Evolutionary conservation across 306 rosid species (phyloP).

Genomic region (Spatholobus suberectus): DNA sequence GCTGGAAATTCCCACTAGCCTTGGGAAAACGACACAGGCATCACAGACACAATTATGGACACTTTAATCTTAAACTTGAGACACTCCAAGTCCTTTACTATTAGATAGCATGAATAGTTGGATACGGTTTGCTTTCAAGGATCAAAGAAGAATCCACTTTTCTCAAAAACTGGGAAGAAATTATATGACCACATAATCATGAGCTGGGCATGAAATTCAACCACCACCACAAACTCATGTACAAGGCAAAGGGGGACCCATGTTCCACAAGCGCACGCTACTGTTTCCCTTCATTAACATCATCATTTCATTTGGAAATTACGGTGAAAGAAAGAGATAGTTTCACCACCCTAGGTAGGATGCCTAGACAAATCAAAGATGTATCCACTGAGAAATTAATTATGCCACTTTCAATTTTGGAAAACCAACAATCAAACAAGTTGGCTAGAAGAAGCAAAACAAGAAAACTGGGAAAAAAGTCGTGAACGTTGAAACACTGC

Average conservation of each 20-base stretch:
- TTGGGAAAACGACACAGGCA: conserved; percentile 41
- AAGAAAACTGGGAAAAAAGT: conserved; percentile 9
- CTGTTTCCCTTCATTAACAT: conserved; percentile 1
- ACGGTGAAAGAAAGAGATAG: conserved; percentile 32
- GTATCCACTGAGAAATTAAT: conserved; percentile 37
- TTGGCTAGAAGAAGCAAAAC: conserved; percentile 31
- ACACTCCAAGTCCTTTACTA: conserved; percentile 3
- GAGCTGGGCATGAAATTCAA: conserved; percentile 36
- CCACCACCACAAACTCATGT: conserved; percentile 44
- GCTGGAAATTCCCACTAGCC: conserved; percentile 37
- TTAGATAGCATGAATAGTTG: conserved; percentile 21
- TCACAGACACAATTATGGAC: conserved; percentile 30
- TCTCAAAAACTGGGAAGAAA: conserved; percentile 7
- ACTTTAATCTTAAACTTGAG: conserved; percentile 29
- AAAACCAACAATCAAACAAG: conserved; percentile 21
- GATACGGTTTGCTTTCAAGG: conserved; percentile 35
- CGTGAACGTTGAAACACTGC: background rate
- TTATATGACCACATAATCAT: background rate
- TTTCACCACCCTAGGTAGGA: conserved; percentile 32
- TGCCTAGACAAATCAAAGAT: conserved; percentile 41
- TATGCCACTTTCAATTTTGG: background rate
- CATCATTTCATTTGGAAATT: conserved; percentile 47
- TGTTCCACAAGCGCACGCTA: conserved; percentile 42
- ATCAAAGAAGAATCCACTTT: conserved; percentile 42
- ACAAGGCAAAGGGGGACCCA: conserved; percentile 43